Base-by-base conservation (phyloP, 129 eudicot genomes). In the Flaveria ramosissima region DNA sequence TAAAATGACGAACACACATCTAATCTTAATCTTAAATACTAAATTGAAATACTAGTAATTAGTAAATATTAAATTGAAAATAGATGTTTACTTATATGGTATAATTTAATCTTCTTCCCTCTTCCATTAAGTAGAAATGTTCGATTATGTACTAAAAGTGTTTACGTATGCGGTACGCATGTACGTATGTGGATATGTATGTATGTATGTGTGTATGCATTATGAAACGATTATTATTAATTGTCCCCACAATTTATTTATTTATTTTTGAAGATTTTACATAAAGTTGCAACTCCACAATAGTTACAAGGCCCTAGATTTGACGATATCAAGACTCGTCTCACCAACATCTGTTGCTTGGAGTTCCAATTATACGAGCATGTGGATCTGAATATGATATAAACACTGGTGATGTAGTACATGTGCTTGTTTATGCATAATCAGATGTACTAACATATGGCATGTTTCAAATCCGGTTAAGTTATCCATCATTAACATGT, bases 341-440 rank as follows among this genome's bases (percentile, higher is more conserved):
- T 86, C 89, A 47, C 85, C 66, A 1, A 82, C 82, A 14, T 85
- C 86, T 26, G 86, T 85, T 71, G 86, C 86, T 67, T 85, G 89
- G 42, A 85, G 68, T 57, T 85, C 86, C 7, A 82, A 52, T 76
- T n/a, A n/a, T n/a, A n/a, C n/a, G n/a, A n/a, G n/a, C 6, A 10
- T 24, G 41, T 36, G 41, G 41, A 36, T 36, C 41, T 36, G 1
- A 60, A 60, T 24, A 27, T 14, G 14, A 16, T 36, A 30, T 7
- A 64, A 30, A 64, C 24, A 36, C 15, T 11, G 3, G 30, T 13
- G 14, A 62, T 62, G 20, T 27, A 9, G 4, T 20, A 57, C 32
- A 57, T 21, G 1, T 57, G 64, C n/a, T 52, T 59, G 65, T 21
- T 21, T 57, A 20, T 20, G 30, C 32, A 23, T 7, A 21, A 57